Conservation (phyloP, 2,329 filamentous ascomycete genomes). For the Akanthomyces lecanii region DNA sequence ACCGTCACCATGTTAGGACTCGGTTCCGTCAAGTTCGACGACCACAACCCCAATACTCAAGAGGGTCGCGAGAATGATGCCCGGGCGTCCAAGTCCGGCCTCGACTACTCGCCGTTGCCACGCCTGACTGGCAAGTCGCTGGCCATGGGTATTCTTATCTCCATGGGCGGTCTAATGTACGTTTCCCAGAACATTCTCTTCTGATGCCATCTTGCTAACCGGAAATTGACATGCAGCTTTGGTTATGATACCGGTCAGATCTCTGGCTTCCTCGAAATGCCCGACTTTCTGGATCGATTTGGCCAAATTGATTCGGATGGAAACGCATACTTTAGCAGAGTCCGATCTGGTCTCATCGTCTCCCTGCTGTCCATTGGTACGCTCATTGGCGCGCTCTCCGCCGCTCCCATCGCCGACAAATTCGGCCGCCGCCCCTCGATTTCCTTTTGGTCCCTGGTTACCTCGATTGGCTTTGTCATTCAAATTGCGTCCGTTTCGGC, state of each 20-base stretch:
- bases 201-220: not conserved
- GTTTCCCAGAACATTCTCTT: constrained; percentile 13
- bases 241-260: constrained; percentile 52
- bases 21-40: constrained; percentile 36
- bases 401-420: constrained; percentile 60
- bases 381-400: constrained; percentile 54
- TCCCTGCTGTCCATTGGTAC: constrained; percentile 56
- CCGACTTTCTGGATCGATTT: constrained; percentile 51
- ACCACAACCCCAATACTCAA: constrained; percentile 38
- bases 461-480: constrained; percentile 63
- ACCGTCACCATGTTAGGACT: constrained; percentile 19
- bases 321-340: constrained; percentile 44
- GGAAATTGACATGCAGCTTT: constrained; percentile 26
- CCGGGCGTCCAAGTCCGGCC: constrained; percentile 30
- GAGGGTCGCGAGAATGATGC: constrained; percentile 28
- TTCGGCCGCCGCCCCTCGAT: constrained; percentile 62
- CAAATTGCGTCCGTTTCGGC: constrained; percentile 51
- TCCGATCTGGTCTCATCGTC: constrained; percentile 56
- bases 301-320: constrained; percentile 38
- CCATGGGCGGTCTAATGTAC: constrained; percentile 43
- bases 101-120: constrained; percentile 43
- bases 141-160: constrained; percentile 37
- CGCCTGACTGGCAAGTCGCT: constrained; percentile 36
- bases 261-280: constrained; percentile 55
- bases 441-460: constrained; percentile 55